Evolutionary conservation across 2,329 filamentous ascomycete species (phyloP).

Genomic region (Zymoseptoria pseudotritici): DNA sequence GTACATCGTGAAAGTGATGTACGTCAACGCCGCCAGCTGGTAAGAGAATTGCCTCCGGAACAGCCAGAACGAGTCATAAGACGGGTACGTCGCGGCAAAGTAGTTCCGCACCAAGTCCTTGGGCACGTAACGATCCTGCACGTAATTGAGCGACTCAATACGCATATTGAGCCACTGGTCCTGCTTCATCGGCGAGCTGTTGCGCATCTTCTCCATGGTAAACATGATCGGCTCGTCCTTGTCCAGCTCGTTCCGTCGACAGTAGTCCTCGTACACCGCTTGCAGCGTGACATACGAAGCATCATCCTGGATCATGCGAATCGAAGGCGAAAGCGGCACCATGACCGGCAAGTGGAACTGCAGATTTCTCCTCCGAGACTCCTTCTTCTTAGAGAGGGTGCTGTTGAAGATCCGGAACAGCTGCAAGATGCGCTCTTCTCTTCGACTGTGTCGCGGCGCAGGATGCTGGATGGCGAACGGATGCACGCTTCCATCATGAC

Average conservation of each 20-base stretch:
- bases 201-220: constrained; percentile 87
- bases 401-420: constrained; percentile 97
- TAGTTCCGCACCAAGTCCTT: constrained; percentile 76
- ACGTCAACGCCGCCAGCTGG: constrained; percentile 87
- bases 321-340: constrained; percentile 89
- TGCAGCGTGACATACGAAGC: constrained; percentile 89
- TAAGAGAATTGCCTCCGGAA: constrained; percentile 97
- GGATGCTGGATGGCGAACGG: constrained; percentile 95
- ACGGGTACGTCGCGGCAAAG: constrained; percentile 80
- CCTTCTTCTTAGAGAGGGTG: constrained; percentile 83
- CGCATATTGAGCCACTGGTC: constrained; percentile 41
- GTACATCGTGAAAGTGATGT: constrained; percentile 97
- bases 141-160: constrained; percentile 86
- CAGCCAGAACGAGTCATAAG: constrained; percentile 92
- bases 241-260: constrained; percentile 72
- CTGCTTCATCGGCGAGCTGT: constrained; percentile 56
- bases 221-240: constrained; percentile 95
- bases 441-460: constrained; percentile 79
- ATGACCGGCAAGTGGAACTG: constrained; percentile 95
- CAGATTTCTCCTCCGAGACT: constrained; percentile 84
- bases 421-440: constrained; percentile 91
- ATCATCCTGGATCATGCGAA: constrained; percentile 93
- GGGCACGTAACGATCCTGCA: constrained; percentile 89
- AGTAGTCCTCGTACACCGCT: constrained; percentile 93
- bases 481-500: constrained; percentile 95